phyloP scores from a whole-genome alignment of 805 yeast species.

The Geotrichum ghanense region DNA sequence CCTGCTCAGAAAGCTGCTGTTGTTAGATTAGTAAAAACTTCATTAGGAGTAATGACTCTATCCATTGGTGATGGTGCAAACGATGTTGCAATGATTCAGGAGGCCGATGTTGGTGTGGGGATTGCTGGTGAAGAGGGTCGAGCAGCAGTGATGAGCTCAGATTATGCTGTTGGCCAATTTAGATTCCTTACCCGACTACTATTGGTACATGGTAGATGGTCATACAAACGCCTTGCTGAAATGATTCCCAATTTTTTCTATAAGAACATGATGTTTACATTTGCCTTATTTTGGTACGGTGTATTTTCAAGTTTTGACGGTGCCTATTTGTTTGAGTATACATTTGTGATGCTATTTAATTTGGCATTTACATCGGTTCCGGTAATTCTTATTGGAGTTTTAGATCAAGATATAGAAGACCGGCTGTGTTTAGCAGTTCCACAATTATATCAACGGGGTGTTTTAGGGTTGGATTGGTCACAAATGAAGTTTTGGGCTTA shows the following conservation, averaged over 20 bases:
- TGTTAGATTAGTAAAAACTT: slow-evolving; percentile 52
- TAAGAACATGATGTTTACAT: slow-evolving; percentile 63
- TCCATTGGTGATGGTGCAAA: slow-evolving; percentile 84
- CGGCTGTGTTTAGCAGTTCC: slow-evolving; percentile 57
- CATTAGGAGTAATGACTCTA: slow-evolving; percentile 60
- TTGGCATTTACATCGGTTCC: slow-evolving; percentile 75
- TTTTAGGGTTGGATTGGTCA: slow-evolving; percentile 52
- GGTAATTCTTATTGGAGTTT: slow-evolving; percentile 56
- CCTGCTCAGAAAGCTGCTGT: slow-evolving; percentile 77
- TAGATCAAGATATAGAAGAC: slow-evolving; percentile 69
- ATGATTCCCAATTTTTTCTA: slow-evolving; percentile 73
- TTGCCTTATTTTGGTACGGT: slow-evolving; percentile 71
- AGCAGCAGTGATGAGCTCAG: slow-evolving; percentile 80
- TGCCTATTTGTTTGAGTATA: slow-evolving; percentile 64
- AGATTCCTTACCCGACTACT: slow-evolving; percentile 52
- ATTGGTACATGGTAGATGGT: slow-evolving; percentile 78
- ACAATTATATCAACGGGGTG: slow-evolving; percentile 57
- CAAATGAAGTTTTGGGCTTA: slow-evolving; percentile 47
- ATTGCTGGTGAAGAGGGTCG: slow-evolving; percentile 83
- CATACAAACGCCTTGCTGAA: slow-evolving; percentile 60
- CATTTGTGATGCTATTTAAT: slow-evolving; percentile 68
- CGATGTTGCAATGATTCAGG: slow-evolving; percentile 82
- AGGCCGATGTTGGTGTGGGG: slow-evolving; percentile 78
- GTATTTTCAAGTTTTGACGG: slow-evolving; percentile 61
- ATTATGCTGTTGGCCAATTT: slow-evolving; percentile 75